Base-by-base conservation (phyloP, 2,329 filamentous ascomycete species). In the Neocatenulostroma microsporum region DNA sequence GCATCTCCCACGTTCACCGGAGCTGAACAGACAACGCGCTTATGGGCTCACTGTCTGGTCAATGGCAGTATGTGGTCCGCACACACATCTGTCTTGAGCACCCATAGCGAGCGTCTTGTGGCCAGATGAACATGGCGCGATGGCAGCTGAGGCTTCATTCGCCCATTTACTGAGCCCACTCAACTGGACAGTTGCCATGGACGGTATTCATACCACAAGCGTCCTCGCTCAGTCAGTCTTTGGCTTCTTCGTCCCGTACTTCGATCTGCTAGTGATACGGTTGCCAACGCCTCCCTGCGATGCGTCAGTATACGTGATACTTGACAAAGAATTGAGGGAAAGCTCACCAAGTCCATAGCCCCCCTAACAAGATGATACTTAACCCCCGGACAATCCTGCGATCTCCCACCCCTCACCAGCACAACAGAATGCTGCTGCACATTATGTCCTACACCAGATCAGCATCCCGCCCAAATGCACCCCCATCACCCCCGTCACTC, bases 371-470 rank as follows among this genome's bases (percentile, higher is more conserved):
- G 69, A 63, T 93, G 86, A 62, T 98, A 98, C 58, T 88, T 81
- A 65, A 98, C 91, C 80, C 91, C 91, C 44, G 91, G 91, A 69
- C 91, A 98, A 79, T 98, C 91, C 74, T 96, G 91, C 47, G 78
- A 80, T 60, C 91, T 74, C 2, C 91, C 91, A 40, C 91, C 91
- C 49, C 91, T 74, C n/a, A 98, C 88, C 49, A 96, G 71, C 38
- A 98, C 91, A 30, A 98, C 91, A 54, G 84, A 93, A 71, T 98
- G 93, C 73, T 96, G 91, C 72, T 96, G 89, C 49, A 96, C 88
- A 64, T 96, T 98, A 68, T 98, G 91, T 32, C 91, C 75, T 78
- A 48, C 14, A n/a, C 6, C 19, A 23, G 23, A n/a, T 30, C 19
- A 30, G 26, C 25, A 17, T 10, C 25, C 10, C 26, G n/a, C n/a